Evolutionary conservation across 192 early-diverging fungal genomes (phyloP).

Genomic region (Backusella tarrabulga): DNA sequence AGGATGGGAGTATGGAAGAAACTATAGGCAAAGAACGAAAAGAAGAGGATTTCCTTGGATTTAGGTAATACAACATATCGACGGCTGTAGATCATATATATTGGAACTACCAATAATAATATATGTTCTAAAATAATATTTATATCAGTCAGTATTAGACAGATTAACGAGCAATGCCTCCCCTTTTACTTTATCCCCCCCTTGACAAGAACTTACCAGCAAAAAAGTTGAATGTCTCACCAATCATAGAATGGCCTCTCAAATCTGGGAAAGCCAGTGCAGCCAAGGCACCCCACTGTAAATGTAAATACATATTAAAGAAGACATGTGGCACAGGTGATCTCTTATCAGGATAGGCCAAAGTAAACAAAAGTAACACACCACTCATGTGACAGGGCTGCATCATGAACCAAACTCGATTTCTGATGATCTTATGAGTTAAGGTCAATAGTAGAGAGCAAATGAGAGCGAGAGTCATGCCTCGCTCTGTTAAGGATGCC

Average conservation of each 20-base stretch:
- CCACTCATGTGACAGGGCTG: conserved; percentile 58
- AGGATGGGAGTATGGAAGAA: conserved; percentile 52
- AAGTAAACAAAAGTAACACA: conserved; percentile 41
- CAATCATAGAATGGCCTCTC: conserved; percentile 41
- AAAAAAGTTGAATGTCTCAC: conserved; percentile 53
- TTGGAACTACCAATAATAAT: conserved; percentile 42
- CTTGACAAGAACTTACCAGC: conserved; percentile 31
- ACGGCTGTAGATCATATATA: conserved; percentile 52
- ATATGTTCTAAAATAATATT: conserved; percentile 38
- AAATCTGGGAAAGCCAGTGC: conserved; percentile 52
- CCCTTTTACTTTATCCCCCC: neutral
- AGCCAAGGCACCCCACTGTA: conserved; percentile 51
- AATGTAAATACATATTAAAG: conserved; percentile 55
- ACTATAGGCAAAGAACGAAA: conserved; percentile 48
- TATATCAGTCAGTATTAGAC: neutral
- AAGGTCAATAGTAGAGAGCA: conserved; percentile 40
- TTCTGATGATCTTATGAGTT: conserved; percentile 41
- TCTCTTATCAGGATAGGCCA: conserved; percentile 40
- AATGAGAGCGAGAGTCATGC: conserved; percentile 30
- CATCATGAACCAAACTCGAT: conserved; percentile 41
- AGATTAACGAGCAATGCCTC: neutral
- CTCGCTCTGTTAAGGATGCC: conserved; percentile 29
- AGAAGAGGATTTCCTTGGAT: conserved; percentile 42
- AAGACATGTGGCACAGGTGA: conserved; percentile 41
- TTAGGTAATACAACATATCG: conserved; percentile 50